Base-by-base conservation (phyloP, 179 eudicot species). In the Patellifolia procumbens region DNA sequence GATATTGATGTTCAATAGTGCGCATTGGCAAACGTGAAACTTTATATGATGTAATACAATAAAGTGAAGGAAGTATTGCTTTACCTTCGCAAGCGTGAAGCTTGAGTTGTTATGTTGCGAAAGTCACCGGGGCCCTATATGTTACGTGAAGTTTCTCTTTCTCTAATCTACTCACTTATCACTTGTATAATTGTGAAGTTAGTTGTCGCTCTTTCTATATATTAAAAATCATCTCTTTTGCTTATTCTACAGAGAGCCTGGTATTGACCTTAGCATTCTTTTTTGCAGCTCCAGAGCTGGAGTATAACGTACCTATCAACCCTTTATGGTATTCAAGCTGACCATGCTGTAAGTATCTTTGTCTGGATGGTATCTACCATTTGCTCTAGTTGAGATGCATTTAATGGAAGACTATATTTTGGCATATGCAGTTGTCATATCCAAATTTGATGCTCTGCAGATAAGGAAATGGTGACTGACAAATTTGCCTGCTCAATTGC, bases 251-350 rank as follows among this genome's bases (percentile, higher is more conserved):
- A 32, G 51, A 46, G 12, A 26, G 12, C 45, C 24, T 60, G 39
- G 49, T 48, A 11, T 61, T 77, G 37, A 34, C 45, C 12, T 68
- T 37, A 15, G 12, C 52, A 11, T 28, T 13, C 1, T 49, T 56
- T 46, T 31, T 56, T 76, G 76, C 82, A 85, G 97, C 79, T 84
- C 61, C 72, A 58, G 74, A 78, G 78, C 74, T 89, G 88, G 97
- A 84, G 86, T 10, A 35, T 77, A 28, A 72, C 81, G 24, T 35
- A 76, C 67, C 19, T 87, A 35, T 80, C 78, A 55, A 77, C 88
- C 74, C 81, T 87, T 67, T 94, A 83, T 72, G 94, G 97, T 73
- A 76, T 91, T 63, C 91, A 91, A 76, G 60, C 84, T 77, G 88
- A 89, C 80, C 90, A 94, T 75, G 35, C 80, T 70, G 97, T 94